Evolutionary conservation across 495 filamentous ascomycete species (phyloP), one percentile per base, ranked within the genome.

Genomic region (Penicillium cinerascens): DNA sequence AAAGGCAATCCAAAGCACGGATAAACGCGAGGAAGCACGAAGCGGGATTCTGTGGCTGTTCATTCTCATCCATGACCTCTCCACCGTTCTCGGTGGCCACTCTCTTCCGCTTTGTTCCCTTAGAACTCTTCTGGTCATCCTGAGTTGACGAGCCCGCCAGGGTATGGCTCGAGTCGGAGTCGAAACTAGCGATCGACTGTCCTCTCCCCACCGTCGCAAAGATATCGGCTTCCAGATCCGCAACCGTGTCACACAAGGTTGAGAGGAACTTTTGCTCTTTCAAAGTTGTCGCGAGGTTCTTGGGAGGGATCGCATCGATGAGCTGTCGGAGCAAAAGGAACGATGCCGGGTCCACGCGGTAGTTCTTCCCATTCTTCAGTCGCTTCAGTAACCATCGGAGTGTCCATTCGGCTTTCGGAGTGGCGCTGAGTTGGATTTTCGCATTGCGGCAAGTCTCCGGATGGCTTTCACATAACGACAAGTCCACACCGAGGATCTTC

Each of bases 301-400:
- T 65, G 3, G 69, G 53, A 8, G 78, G 73, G 16, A 80, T 67
- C n/a, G 69, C 52, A 25, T 72, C 58, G 36, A 79, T 62, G 5
- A 84, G 61, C 48, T 79, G 70, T 52, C 63, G 61, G 26, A 84
- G 47, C 11, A 85, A 61, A 1, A 74, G 56, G 69, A 79, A 85
- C 22, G 76, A 74, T 10, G 58, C 58, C 18, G 72, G 66, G 6
- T 78, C 68, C 42, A 76, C 63, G 26, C 72, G 70, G 53, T 71
- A 74, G 55, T 69, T 74, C 41, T 72, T 70, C 18, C 62, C 61
- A 18, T 65, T 59, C 43, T 80, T 74, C 15, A 87, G 51, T 56
- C 77, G 83, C 61, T 84, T 85, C 54, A 88, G 71, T 22, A 88
- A 63, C 86, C 86, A 89, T 55, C 78, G 74, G 21, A 87, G 63